Base-by-base conservation (phyloP, 768 basidiomycete species). In the Amanita phalloides region DNA sequence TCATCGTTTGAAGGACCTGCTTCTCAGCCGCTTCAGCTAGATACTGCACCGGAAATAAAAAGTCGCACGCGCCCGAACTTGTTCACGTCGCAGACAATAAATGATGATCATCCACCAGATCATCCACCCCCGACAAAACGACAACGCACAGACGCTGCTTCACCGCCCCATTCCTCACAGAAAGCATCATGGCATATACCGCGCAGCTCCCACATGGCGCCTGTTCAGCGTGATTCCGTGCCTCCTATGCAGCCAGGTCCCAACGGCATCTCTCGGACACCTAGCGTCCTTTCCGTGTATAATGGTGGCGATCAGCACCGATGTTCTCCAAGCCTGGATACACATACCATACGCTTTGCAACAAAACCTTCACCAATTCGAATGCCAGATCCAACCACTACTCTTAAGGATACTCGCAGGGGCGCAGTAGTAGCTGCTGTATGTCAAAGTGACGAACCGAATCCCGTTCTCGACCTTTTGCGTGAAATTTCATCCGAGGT, bases 101-200 rank as follows among this genome's bases (percentile, higher is more conserved):
- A 75, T 42, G 82, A 81, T 33, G 81, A 80, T 26, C 78, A 76
- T 3, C 81, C 84, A 3, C 82, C 84, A 35, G 81, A 80, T 26
- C 78, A 76, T 3, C 81, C 84, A 3, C 82, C 85, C 2, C 84
- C 84, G 6, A 67, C 74, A n/a, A 90, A 90, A 64, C 83, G 86
- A 36, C 66, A 72, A 23, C 83, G 88, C 25, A 81, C 72, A 43
- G 84, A 86, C 21, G 66, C 62, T 17, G 6, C 35, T 20, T 58
- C 68, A 33, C 67, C 66, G 13, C 64, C 67, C 35, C 70, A 60
- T 48, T 53, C 63, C 14, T 62, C 63, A 7, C 70, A 71, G 55
- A 57, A 65, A 50, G 55, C 63, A 49, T 56, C 68, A 36, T 64
- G 68, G 67, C 58, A 69, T 59, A 53, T 65, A 41, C 60, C 64